Base-by-base conservation (phyloP, 163 green algal genomes). In the Chlorella variabilis region DNA sequence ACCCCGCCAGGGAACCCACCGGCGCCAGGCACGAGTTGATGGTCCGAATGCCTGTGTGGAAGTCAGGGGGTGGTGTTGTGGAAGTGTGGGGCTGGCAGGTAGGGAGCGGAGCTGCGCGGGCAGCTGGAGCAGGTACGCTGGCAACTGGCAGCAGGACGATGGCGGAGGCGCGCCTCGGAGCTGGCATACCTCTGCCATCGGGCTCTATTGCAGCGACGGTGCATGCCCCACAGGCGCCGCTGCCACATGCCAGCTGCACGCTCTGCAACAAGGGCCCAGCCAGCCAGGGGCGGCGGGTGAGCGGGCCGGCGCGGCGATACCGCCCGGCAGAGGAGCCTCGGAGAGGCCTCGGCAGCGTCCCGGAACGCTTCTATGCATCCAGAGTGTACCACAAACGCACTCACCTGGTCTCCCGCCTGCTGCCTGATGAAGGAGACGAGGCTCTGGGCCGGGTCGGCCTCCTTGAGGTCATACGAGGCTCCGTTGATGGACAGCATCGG, bases 21-120 rank as follows among this genome's bases (percentile, higher is more conserved):
- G 90, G 88, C 29, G 85, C 85, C 58, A 96, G 84, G 86, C 92
- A 96, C 5, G 92, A 87, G 68, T 94, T 94, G 69, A 96, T 74
- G 59, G 83, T 91, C 18, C 49, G 69, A 51, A 34, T 6, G 29
- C 1, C 23, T 29, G 34, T 51, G n/a, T n/a, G n/a, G n/a, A n/a
- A n/a, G n/a, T n/a, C n/a, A n/a, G n/a, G n/a, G n/a, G n/a, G n/a
- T n/a, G n/a, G n/a, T n/a, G n/a, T 29, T 9, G 33, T 6, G 65
- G 65, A 42, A 51, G 51, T 51, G 39, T 25, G 25, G 4, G 9
- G n/a, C 25, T 29, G 29, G 41, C n/a, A 62, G 42, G 68, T n/a
- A n/a, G n/a, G n/a, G n/a, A n/a, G n/a, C n/a, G n/a, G n/a, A n/a
- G n/a, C n/a, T n/a, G n/a, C n/a, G n/a, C n/a, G n/a, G n/a, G n/a